phyloP scores from a whole-genome alignment of 257 asterid species.

The Dorcoceras hygrometricum region DNA sequence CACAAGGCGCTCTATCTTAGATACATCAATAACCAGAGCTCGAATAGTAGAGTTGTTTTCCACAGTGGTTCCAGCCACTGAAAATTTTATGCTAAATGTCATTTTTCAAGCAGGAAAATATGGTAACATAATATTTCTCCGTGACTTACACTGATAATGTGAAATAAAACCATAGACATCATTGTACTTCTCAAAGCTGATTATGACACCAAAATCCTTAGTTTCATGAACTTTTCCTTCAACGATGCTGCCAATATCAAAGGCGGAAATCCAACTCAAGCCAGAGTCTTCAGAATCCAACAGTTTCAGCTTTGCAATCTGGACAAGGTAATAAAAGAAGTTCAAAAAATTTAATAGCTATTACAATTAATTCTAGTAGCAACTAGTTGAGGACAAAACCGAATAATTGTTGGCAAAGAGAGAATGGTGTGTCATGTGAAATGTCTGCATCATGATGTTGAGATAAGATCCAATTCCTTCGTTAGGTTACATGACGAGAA shows the following conservation, averaged over 20 bases:
- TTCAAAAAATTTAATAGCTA: slow-evolving; percentile 1
- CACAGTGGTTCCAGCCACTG: slow-evolving; percentile 66
- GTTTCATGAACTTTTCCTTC: slow-evolving; percentile 77
- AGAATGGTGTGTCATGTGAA: background rate
- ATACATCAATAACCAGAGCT: slow-evolving; percentile 86
- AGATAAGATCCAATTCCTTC: slow-evolving; percentile 3
- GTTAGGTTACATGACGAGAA: slow-evolving; percentile 1
- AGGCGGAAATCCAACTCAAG: slow-evolving; percentile 55
- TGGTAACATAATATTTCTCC: slow-evolving; percentile 7
- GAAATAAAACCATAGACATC: slow-evolving; percentile 86
- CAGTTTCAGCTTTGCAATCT: slow-evolving; percentile 74
- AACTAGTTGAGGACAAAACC: background rate
- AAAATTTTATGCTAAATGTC: slow-evolving; percentile 17
- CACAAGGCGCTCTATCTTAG: slow-evolving; percentile 79
- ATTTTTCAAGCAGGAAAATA: slow-evolving; percentile 16
- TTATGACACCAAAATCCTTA: slow-evolving; percentile 77
- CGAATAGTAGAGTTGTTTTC: slow-evolving; percentile 51
- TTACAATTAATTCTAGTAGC: background rate
- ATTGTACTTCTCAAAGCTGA: slow-evolving; percentile 60
- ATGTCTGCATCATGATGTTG: background rate
- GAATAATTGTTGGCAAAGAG: background rate
- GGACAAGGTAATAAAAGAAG: slow-evolving; percentile 26
- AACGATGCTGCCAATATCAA: slow-evolving; percentile 54
- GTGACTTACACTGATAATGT: slow-evolving; percentile 71
- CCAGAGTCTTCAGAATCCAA: slow-evolving; percentile 46